Evolutionary conservation across 768 basidiomycete species (phyloP).

Genomic region (Tylopilus subfusipes): DNA sequence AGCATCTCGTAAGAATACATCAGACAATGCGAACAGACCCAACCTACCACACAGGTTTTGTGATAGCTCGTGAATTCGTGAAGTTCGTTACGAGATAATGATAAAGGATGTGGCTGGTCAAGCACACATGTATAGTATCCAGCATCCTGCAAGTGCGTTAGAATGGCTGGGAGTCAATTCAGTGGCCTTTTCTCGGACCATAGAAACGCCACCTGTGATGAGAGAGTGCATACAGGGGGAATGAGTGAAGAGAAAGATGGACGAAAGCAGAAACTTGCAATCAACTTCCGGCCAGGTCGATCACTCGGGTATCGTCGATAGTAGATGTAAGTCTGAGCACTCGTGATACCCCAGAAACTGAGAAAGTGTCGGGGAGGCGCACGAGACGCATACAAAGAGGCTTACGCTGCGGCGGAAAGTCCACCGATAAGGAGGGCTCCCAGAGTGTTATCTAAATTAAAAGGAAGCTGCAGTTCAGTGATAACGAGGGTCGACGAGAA

Average conservation of each 20-base stretch:
- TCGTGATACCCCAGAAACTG: conserved; percentile 57
- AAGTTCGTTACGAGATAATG: conserved; percentile 56
- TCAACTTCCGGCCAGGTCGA: conserved; percentile 30
- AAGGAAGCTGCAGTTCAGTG: conserved; percentile 5
- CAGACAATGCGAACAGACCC: too few relatives aligned
- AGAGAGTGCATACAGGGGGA: conserved; percentile 20
- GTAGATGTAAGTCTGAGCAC: conserved; percentile 51
- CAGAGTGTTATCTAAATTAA: conserved; percentile 43
- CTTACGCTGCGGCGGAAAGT: conserved; percentile 52
- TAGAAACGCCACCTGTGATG: conserved; percentile 27
- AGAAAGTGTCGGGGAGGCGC: not conserved
- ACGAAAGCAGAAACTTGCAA: conserved; percentile 30
- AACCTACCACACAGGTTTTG: conserved; percentile 42
- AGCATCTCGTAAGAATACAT: not conserved
- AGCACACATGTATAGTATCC: conserved; percentile 51
- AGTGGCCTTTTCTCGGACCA: conserved; percentile 7
- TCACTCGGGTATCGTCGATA: conserved; percentile 39
- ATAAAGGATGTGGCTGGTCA: conserved; percentile 54
- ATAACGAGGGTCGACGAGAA: not conserved
- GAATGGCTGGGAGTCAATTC: not conserved
- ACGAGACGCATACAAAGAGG: not conserved
- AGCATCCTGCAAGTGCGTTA: conserved; percentile 28
- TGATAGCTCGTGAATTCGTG: conserved; percentile 41
- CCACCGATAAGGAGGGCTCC: conserved; percentile 59
- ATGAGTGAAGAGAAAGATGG: conserved; percentile 28